Evolutionary conservation across 2,329 filamentous ascomycete genomes (phyloP), one percentile per base, ranked within the genome.

Genomic region (Fusarium chlamydosporum): DNA sequence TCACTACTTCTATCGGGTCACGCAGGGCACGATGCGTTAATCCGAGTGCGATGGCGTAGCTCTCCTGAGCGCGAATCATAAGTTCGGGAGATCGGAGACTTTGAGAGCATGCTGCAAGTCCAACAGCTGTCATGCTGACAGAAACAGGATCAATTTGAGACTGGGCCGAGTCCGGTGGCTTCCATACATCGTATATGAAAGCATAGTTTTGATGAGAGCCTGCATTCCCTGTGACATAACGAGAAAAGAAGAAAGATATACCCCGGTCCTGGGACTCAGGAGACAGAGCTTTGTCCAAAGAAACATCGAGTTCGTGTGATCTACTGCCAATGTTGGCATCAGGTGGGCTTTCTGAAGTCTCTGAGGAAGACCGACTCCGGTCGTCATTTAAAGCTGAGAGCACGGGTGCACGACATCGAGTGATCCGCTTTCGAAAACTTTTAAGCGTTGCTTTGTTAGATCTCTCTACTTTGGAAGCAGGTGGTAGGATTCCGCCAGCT

Each of bases 101-200:
- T 68, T 85, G 82, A 11, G 85, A 82, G 47, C 86, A 78, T 9
- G 84, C 84, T 33, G 84, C 82, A 8, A 88, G 77, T 15, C 86
- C 86, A 8, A 88, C 85, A 7, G 86, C 85, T 13, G 82, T 82
- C 78, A 88, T 85, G 68, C 84, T 84, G 18, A 84, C 81, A 26
- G 85, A 79, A 23, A 85, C 81, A 12, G 82, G 79, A 68, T 86
- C 85, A 13, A 80, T 73, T 29, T 76, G 73, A 6, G 77, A 74
- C 4, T 77, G 67, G 11, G 67, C 63, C 6, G 75, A 72, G n/a
- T 74, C 74, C 8, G 76, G 79, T 1, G 84, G 83, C 59, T 81
- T 83, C 84, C 84, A 85, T 9, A 87, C 77, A 40, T 87, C 83
- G 56, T 82, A 83, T 56, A 88, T 77, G 71, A 84, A 86, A 67